A percentile compares a stretch with the other conserved stretches of the same genome.
These are phyloP conservation scores for Cercospora sojina DNA, from an alignment of 2,329 filamentous ascomycete species.

Conservation along the genomic window DNA sequence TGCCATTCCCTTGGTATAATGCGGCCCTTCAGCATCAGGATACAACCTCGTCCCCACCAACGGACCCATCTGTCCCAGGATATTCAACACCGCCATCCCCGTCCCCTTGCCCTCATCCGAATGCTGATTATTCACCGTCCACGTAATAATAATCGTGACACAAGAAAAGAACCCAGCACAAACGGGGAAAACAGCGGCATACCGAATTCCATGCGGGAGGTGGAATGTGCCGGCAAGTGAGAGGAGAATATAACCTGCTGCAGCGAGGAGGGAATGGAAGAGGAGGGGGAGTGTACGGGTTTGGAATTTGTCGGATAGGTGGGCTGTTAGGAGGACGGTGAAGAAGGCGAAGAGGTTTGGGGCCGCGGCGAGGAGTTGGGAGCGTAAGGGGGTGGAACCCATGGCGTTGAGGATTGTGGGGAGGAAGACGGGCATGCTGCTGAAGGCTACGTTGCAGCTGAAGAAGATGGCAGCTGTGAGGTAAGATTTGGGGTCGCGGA, in stretches of 20 bases:
- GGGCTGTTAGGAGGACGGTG: slow-evolving; percentile 68
- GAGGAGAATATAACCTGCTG: slow-evolving; percentile 49
- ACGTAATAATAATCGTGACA: slow-evolving; percentile 80
- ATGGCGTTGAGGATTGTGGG: slow-evolving; percentile 62
- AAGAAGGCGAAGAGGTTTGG: slow-evolving; percentile 77
- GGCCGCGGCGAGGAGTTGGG: slow-evolving; percentile 77
- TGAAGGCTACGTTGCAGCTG: slow-evolving; percentile 83
- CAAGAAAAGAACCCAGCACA: slow-evolving; percentile 78
- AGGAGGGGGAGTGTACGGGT: slow-evolving; percentile 67
- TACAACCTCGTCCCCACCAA: slow-evolving; percentile 57
- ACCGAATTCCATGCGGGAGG: slow-evolving; percentile 51
- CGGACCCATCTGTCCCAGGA: slow-evolving; percentile 78
- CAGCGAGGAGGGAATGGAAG: slow-evolving; percentile 66
- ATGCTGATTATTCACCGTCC: slow-evolving; percentile 83
- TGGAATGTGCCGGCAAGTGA: slow-evolving; percentile 44
- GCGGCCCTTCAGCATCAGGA: slow-evolving; percentile 51
- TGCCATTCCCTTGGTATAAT: slow-evolving; percentile 52
- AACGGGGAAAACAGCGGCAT: slow-evolving; percentile 75
- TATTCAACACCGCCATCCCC: slow-evolving; percentile 76
- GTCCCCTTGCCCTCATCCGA: slow-evolving; percentile 68
- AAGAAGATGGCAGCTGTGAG: slow-evolving; percentile 81
- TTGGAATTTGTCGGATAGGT: slow-evolving; percentile 65
- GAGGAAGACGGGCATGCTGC: slow-evolving; percentile 82
- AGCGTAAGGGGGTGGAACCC: slow-evolving; percentile 66
- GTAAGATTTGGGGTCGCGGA: slow-evolving; percentile 68